Evolutionary conservation across 2,329 filamentous ascomycete species (phyloP), one percentile per base, ranked within the genome.

Genomic region (Fusarium heterosporum): DNA sequence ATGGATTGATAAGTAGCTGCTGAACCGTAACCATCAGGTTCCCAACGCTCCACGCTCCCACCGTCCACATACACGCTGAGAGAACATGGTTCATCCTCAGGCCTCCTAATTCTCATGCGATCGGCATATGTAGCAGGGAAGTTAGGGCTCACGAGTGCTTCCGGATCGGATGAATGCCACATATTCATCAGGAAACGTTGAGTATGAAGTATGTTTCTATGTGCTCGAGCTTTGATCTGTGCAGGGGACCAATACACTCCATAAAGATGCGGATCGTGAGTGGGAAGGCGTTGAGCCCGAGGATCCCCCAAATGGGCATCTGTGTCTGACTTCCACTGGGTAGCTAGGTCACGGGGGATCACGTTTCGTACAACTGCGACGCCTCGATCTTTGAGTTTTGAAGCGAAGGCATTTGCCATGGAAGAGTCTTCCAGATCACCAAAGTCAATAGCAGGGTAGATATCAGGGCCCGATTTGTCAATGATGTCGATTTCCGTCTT

Each of bases 31-130:
- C 87, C 87, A 11, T 84, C 81, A 19, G 85, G 81, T 72, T 90
- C 88, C 88, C 88, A 90, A n/a, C 88, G 80, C 69, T 90, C 88
- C 5, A 89, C 81, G 40, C 85, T 87, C 13, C 88, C 89, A n/a
- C 87, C 86, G 64, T 90, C 89, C 7, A 88, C 78, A 62, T 89
- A 87, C 3, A 87, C 85, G 1, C 85, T 87, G 0, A 88, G 78
- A 1, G 84, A 81, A 61, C 87, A 87, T 14, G 80, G 81, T 41
- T 80, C 68, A 41, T 88, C 87, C 9, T 85, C 85, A 1, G 86
- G 68, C 39, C 54, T 59, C 39, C 75, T 78, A 48, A 89, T 87
- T 10, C 85, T 82, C 39, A 89, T 77, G 4, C 87, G 82, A 68
- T 90, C 89, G 6, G 85, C 87, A 64, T 90, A 90, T 22, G 83